These are phyloP conservation scores for Metschnikowia shivogae DNA, from an alignment of 805 yeast species.

Conservation along the genomic window DNA sequence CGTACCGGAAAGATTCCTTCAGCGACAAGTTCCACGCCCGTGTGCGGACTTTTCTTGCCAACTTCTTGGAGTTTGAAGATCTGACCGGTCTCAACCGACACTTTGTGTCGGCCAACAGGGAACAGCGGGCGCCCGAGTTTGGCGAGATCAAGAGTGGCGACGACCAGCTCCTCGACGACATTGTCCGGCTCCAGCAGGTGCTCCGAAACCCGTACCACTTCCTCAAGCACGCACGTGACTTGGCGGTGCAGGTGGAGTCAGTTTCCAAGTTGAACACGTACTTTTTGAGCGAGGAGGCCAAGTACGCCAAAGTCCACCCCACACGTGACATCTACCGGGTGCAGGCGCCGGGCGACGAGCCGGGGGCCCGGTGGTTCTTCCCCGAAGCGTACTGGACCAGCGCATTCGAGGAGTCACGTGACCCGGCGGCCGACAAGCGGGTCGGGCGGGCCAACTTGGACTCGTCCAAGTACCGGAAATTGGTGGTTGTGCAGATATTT, in stretches of 20 bases:
- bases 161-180: constrained; percentile 31
- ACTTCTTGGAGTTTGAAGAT: constrained; percentile 35
- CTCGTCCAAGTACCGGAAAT: constrained; percentile 24
- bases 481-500: constrained; percentile 28
- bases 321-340: constrained; percentile 18
- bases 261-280: constrained; percentile 26
- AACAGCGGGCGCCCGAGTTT: constrained; percentile 21
- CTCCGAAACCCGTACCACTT: constrained; percentile 35
- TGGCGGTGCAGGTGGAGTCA: constrained; percentile 22
- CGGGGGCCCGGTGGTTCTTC: constrained; percentile 22
- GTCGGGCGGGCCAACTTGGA: constrained; percentile 25
- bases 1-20: constrained; percentile 35
- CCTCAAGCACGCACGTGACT: constrained; percentile 21
- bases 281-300: constrained; percentile 29
- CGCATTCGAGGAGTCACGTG: constrained; percentile 24
- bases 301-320: constrained; percentile 16
- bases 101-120: constrained; percentile 29
- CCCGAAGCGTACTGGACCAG: constrained; percentile 38
- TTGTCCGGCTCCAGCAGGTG: constrained; percentile 26
- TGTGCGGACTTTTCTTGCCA: constrained; percentile 32
- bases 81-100: constrained; percentile 43
- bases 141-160: constrained; percentile 16
- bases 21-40: constrained; percentile 36
- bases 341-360: constrained; percentile 15
- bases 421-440: constrained; percentile 18